Evolutionary conservation across 2,329 filamentous ascomycete genomes (phyloP), one percentile per base, ranked within the genome.

Genomic region (Tolypocladium sp.): DNA sequence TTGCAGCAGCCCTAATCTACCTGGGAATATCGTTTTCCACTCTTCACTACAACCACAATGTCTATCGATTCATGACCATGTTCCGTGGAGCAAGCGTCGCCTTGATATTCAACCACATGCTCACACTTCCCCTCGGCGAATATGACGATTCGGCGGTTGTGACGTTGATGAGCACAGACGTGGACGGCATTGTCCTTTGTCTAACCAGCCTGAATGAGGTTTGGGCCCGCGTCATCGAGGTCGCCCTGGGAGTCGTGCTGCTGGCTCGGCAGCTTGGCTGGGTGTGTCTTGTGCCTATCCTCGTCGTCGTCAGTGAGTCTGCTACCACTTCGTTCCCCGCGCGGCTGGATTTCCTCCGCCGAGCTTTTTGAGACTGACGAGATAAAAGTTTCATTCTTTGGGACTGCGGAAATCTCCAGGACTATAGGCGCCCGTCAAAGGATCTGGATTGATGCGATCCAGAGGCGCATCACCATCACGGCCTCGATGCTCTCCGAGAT

Each of bases 401-500:
- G 51, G 4, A 64, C 57, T 54, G 42, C 60, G 53, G 46, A 65
- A 57, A 63, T 65, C 12, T 57, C 63, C 27, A 60, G 57, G 10
- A 52, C 37, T 13, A 66, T 64, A 35, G 61, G 62, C 3, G 46
- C 46, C 3, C 53, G 59, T 10, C 63, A 63, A 57, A 64, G 60
- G 25, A 42, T 57, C 6, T 66, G 63, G 63, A 58, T 62, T 8
- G 56, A 61, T 38, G 62, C 62, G 10, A 60, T 66, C 12, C 60
- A 65, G 49, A 52, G 38, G n/a, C 64, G 59, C 10, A 62, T 65
- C 57, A 59, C 58, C 4, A 53, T 63, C 33, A 67, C 66, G 0
- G 61, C 63, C 9, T 64, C 62, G 20, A 72, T 73, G 62, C 67
- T 78, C 2, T 62, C 65, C 8, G 65, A 68, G 13, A 76, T 77